Evolutionary conservation across 2,329 filamentous ascomycete species (phyloP), one percentile per base, ranked within the genome.

Genomic region (Claviceps sp.): DNA sequence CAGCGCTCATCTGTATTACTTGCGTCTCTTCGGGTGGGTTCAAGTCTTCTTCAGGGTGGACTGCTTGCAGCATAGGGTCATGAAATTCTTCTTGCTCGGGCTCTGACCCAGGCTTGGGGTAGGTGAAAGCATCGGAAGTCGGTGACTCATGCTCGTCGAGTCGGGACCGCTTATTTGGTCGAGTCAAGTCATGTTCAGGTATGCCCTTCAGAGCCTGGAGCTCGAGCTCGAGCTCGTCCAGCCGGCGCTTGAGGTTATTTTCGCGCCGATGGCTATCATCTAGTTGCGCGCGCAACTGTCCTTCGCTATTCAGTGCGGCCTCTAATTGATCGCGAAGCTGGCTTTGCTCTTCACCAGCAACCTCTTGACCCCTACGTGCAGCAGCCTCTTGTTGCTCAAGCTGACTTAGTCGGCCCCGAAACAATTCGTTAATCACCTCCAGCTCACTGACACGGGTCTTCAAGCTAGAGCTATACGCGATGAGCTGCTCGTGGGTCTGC

Each of bases 361-460:
- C 74, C 54, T 81, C 76, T 54, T 77, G 73, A 20, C 79, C 74
- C 62, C 81, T 70, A 62, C 83, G 71, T 50, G 85, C 79, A 47
- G 78, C 81, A 47, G 79, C 79, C 63, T 91, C 87, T 62, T 85
- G 85, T 58, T 83, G 79, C 64, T 94, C 88, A 13, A 93, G 74
- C 63, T 93, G 86, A 76, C 64, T 82, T 67, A 96, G 81, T 11
- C 85, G 79, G 40, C 84, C 84, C 49, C 84, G 77, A 66, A 89
- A 89, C 45, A 90, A 73, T 63, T 87, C 85, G 61, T 90, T 96
- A 72, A 98, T 96, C 50, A 98, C 79, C 65, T 98, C 93, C 24
- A 98, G 77, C 67, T 98, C 93, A 60, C 85, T 93, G 37, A 98
- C 91, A 43, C 93, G 84, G 0, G 93, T 98, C 71, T 94, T 95